A percentile compares a stretch with the other conserved stretches of the same genome.
Evolutionary conservation across 2,329 filamentous ascomycete genomes (phyloP).

Genomic region (Talaromyces islandicus): DNA sequence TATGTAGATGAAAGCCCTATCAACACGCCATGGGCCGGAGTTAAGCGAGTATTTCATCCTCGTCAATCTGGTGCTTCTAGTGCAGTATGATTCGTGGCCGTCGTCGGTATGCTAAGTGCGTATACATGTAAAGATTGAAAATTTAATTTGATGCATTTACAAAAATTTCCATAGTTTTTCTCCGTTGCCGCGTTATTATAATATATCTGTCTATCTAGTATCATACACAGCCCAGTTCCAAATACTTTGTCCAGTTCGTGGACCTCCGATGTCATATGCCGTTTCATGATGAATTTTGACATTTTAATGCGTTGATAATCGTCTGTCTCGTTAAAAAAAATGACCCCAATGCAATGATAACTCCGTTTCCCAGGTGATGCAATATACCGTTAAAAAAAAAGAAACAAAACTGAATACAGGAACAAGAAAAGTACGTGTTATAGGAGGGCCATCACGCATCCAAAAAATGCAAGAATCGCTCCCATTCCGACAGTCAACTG

Average conservation of each 20-base stretch:
- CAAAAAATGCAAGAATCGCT: background rate
- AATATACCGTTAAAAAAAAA: background rate
- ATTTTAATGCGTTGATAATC: background rate
- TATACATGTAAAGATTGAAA: too few species aligned
- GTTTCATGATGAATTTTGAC: background rate
- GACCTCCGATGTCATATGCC: background rate
- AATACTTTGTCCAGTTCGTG: background rate
- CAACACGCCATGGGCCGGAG: constrained; percentile 60
- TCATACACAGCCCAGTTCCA: background rate
- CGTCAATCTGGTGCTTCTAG: background rate
- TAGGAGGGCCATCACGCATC: background rate
- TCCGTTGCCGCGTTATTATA: background rate
- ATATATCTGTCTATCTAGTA: background rate
- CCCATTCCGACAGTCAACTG: background rate
- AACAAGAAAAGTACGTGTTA: background rate
- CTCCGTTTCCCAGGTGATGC: background rate
- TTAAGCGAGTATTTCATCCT: constrained; percentile 32
- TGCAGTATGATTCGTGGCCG: background rate
- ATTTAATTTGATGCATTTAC: background rate
- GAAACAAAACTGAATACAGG: background rate
- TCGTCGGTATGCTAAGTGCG: too few species aligned
- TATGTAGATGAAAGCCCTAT: constrained; percentile 66
- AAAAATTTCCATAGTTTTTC: background rate
- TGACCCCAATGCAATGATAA: background rate
- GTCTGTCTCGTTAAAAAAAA: background rate